Base-by-base conservation (phyloP, 345 rosid genomes). In the Euphorbia pulcherrima region DNA sequence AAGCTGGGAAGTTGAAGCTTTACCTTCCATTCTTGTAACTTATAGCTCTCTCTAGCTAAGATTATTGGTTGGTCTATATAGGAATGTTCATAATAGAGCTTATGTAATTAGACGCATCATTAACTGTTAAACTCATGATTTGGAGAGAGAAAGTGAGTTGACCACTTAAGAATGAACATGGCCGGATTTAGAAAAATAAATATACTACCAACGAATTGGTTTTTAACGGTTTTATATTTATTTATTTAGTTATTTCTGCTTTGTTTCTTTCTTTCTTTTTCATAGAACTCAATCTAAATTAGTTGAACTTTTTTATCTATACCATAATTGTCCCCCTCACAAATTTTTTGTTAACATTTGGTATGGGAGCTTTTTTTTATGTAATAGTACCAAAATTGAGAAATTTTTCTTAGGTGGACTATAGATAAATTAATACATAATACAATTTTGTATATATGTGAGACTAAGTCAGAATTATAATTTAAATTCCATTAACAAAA, bases 1-100 rank as follows among this genome's bases (percentile, higher is more conserved):
- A 60, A 83, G 76, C 56, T 75, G 74, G 30, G 75, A 66, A 61
- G 53, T 37, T 40, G 78, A 74, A 59, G n/a, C n/a, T n/a, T 61
- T 74, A 21, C 58, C 74, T 2, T 74, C 77, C 83, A 77, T 82
- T 44, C 39, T 70, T 17, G 41, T 9, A 23, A 14, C 41, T 16
- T n/a, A n/a, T n/a, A n/a, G n/a, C 8, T 10, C 54, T 23, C 35
- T 30, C 21, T 48, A 10, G 39, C 17, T 41, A n/a, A n/a, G n/a
- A n/a, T 14, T 21, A 50, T 44, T 51, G 21, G 26, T 12, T 35
- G 28, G 28, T 33, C 20, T 53, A 56, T 58, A 35, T 66, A 40
- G 6, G 20, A 51, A 33, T 37, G 12, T 53, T 33, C 37, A 33
- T 39, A 50, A 26, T 61, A 24, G 8, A 3, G 24, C 7, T 28